phyloP scores from a whole-genome alignment of 345 rosid species.

The Hibiscus syriacus region DNA sequence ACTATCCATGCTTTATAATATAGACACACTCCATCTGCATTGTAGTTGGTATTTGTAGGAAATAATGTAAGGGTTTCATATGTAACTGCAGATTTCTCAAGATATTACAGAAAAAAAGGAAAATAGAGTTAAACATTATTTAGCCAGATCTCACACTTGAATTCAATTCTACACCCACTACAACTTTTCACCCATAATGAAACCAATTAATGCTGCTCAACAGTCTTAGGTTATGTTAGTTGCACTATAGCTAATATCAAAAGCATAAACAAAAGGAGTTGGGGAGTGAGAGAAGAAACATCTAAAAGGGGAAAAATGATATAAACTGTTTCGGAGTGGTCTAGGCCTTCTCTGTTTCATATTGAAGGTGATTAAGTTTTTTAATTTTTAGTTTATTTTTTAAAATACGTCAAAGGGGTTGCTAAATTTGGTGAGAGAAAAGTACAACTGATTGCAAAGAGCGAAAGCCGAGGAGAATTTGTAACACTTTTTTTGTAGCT shows the following conservation, averaged over 20 bases:
- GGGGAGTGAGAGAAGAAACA: slow-evolving; percentile 13
- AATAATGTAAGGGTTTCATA: no score
- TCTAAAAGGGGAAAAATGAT: neutral
- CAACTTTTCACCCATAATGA: no score
- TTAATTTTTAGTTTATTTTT: neutral
- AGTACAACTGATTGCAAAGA: slow-evolving; percentile 16
- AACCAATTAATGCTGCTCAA: no score
- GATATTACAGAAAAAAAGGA: no score
- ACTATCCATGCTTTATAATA: no score
- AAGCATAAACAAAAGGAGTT: slow-evolving; percentile 24
- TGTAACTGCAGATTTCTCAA: no score
- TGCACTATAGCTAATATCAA: slow-evolving; percentile 16
- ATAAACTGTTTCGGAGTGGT: slow-evolving; percentile 4
- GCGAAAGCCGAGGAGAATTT: slow-evolving; percentile 29
- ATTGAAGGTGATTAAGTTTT: neutral
- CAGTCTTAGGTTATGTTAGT: no score
- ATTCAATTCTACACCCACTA: no score
- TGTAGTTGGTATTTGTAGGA: no score
- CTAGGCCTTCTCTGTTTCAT: neutral
- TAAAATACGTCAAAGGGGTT: neutral
- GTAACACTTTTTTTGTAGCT: neutral
- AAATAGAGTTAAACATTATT: no score
- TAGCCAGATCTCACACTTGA: no score
- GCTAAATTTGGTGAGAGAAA: slow-evolving; percentile 28
- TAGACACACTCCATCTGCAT: no score